Percentiles rank a stretch among this genome's conserved stretches.
These are phyloP conservation scores for Vishniacozyma victoriae DNA, from an alignment of 768 basidiomycete species.

Conservation along the genomic window DNA sequence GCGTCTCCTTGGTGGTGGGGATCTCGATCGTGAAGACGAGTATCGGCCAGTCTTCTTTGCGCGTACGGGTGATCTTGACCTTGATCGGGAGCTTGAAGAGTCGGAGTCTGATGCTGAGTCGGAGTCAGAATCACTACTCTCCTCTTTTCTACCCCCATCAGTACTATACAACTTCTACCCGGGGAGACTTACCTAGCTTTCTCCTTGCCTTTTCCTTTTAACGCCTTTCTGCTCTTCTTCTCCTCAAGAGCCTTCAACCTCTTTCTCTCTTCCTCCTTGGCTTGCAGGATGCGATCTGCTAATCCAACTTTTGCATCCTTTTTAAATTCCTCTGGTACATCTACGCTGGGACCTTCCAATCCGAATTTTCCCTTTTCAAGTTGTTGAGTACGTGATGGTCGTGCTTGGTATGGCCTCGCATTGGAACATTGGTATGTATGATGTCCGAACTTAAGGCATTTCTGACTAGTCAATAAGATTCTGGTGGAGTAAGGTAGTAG, in stretches of 20 bases:
- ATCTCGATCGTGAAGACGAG: constrained; percentile 7
- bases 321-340: constrained; percentile 88
- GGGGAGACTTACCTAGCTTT: neutral
- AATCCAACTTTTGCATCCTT: constrained; percentile 61
- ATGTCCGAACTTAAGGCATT: constrained; percentile 58
- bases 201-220: constrained; percentile 7
- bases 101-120: constrained; percentile 1
- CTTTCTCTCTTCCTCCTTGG: constrained; percentile 64
- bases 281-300: constrained; percentile 77
- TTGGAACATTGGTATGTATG: constrained; percentile 87
- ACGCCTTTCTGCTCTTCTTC: constrained; percentile 14
- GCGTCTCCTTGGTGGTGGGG: neutral
- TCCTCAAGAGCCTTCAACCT: constrained; percentile 12
- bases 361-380: constrained; percentile 57
- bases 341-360: constrained; percentile 67
- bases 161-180: constrained; percentile 1
- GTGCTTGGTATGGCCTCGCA: constrained; percentile 69
- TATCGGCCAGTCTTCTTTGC: no score
- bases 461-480: constrained; percentile 12
- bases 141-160: neutral
- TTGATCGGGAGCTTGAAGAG: constrained; percentile 1
- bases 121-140: constrained; percentile 4
- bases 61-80: constrained; percentile 9
- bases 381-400: constrained; percentile 82
- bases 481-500: neutral